Base-by-base conservation (phyloP, 2,329 filamentous ascomycete species). In the Pseudogymnoascus sp. region DNA sequence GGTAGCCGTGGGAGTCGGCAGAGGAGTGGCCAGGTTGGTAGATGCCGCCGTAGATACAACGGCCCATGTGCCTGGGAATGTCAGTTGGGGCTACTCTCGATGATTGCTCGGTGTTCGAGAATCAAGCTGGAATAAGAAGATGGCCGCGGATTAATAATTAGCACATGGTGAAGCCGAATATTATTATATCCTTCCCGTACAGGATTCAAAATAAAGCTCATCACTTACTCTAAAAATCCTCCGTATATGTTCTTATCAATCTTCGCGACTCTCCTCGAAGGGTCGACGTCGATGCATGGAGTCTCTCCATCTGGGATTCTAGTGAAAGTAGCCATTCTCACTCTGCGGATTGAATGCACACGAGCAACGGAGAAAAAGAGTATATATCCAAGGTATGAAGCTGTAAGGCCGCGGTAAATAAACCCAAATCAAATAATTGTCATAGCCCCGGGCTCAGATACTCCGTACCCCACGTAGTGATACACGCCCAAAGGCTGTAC, bases 11-110 rank as follows among this genome's bases (percentile, higher is more conserved):
- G 60, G 83, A 78, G 67, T 92, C 88, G 2, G 88, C 86, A n/a
- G 91, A 79, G 2, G 84, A 75, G 71, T 86, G 91, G 34, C 80
- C 81, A 1, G 89, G 89, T 67, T 93, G 89, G 74, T 91, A 93
- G 70, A 94, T 88, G 65, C 90, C 90, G 65, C 89, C 89, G 72
- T 94, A 93, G 70, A 94, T 91, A 77, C 90, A 94, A 64, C 90
- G 84, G 68, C 90, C 90, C 89, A 94, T 94, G 74, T 94, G 90
- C 68, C 88, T 90, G 66, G 32, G 11, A 59, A 79, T 82, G 43
- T 54, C 25, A 54, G 43, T 16, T 32, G 12, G 25, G 14, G 7
- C 1, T 20, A 11, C 22, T 28, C 9, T 8, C 1, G 6, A 22
- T 16, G 22, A 14, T 28, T 47, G 12, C 7, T 28, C 22, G n/a